Conservation (phyloP, 2,329 filamentous ascomycete species). For the Colletotrichum horii region DNA sequence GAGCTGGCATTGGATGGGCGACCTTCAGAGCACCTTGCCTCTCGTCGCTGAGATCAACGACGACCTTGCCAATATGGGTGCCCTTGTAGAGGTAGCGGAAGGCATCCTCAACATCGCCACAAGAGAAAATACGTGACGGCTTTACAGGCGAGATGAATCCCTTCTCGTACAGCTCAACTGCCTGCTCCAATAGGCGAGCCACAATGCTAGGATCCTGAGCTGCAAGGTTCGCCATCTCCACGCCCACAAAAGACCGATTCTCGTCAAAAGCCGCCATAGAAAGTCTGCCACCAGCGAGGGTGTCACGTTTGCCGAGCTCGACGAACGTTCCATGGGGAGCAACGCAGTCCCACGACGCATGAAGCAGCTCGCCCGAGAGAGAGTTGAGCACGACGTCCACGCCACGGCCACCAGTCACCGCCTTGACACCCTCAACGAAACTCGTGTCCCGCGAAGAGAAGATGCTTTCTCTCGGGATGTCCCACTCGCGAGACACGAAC, state of each 20-base stretch:
- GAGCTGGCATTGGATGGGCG: not conserved
- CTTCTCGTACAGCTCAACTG: not conserved
- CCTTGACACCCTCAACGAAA: slow-evolving; percentile 35
- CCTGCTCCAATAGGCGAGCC: not conserved
- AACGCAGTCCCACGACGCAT: slow-evolving; percentile 48
- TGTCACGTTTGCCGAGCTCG: slow-evolving; percentile 51
- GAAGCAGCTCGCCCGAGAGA: slow-evolving; percentile 45
- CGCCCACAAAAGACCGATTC: slow-evolving; percentile 37
- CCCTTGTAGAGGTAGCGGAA: slow-evolving; percentile 50
- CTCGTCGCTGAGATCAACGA: slow-evolving; percentile 28
- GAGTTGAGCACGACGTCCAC: slow-evolving; percentile 47
- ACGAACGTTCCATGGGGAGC: slow-evolving; percentile 49
- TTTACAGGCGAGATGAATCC: not conserved
- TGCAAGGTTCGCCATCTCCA: slow-evolving; percentile 34
- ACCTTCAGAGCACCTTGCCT: not conserved
- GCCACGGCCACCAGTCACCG: slow-evolving; percentile 31
- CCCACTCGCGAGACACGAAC: not conserved
- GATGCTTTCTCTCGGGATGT: slow-evolving; percentile 28
- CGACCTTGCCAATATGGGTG: slow-evolving; percentile 50
- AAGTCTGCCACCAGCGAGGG: slow-evolving; percentile 43
- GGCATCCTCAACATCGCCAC: slow-evolving; percentile 37
- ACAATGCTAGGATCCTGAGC: slow-evolving; percentile 5
- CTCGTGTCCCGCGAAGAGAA: slow-evolving; percentile 32
- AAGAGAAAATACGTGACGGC: slow-evolving; percentile 17
- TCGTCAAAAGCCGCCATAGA: slow-evolving; percentile 49